Percentiles rank a stretch among this genome's conserved stretches.
Evolutionary conservation across 805 yeast genomes (phyloP).

Genomic region (Ogataea sp.): DNA sequence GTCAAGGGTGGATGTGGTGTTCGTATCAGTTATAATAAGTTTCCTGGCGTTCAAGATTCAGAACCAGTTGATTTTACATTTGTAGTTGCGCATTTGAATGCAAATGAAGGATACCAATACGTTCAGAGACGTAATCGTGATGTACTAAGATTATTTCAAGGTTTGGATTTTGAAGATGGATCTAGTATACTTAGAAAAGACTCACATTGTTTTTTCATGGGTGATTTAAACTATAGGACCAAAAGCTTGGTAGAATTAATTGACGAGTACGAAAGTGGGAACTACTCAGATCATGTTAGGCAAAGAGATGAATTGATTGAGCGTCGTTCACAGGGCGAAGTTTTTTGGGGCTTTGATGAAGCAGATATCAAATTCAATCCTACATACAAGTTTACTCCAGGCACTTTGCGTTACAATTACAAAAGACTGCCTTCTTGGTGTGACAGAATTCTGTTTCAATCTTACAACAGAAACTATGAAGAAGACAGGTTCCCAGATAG

Average conservation of each 20-base stretch:
- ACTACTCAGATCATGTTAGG: conserved; percentile 1
- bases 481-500: not conserved
- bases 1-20: conserved; percentile 71
- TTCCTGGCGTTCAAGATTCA: conserved; percentile 1
- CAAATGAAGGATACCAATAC: conserved; percentile 58
- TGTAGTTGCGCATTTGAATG: conserved; percentile 65
- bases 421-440: conserved; percentile 85
- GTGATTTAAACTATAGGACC: conserved; percentile 80
- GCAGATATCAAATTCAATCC: conserved; percentile 62
- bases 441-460: conserved; percentile 64
- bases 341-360: conserved; percentile 62
- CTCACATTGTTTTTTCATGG: conserved; percentile 63
- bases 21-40: conserved; percentile 31
- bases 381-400: conserved; percentile 60
- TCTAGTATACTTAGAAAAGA: conserved; percentile 41
- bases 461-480: conserved; percentile 25
- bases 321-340: conserved; percentile 32
- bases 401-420: conserved; percentile 36
- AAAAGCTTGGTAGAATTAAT: conserved; percentile 11
- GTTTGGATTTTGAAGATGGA: conserved; percentile 52
- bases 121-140: conserved; percentile 45
- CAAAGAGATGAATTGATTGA: conserved; percentile 41
- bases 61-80: conserved; percentile 42
- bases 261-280: not conserved
- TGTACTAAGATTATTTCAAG: conserved; percentile 38